Percentiles rank a stretch among this genome's conserved stretches.
These are phyloP conservation scores for Populus ilicifolia DNA, from an alignment of 345 rosid genomes.

Conservation along the genomic window DNA sequence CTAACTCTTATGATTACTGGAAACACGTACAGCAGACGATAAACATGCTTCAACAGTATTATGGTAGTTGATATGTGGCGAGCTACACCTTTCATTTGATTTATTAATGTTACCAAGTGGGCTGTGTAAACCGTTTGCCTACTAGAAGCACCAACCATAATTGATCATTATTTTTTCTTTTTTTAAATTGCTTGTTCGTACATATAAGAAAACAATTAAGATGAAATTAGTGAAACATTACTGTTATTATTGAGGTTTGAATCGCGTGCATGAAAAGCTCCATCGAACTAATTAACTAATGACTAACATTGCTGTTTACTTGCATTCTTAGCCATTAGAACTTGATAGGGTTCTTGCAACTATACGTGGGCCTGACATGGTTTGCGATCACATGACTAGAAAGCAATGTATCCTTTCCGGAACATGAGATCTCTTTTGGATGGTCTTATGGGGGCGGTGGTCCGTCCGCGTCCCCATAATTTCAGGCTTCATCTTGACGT, in stretches of 20 bases:
- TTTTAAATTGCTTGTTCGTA: too few relatives aligned
- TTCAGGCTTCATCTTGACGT: constrained; percentile 19
- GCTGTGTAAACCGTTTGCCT: too few relatives aligned
- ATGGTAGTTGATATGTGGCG: neutral
- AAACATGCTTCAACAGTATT: neutral
- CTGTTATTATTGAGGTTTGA: constrained; percentile 1
- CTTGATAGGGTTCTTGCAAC: constrained; percentile 20
- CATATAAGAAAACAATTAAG: too few relatives aligned
- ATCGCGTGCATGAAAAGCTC: constrained; percentile 15
- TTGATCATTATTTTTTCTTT: too few relatives aligned
- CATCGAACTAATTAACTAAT: neutral
- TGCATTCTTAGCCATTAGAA: constrained; percentile 31
- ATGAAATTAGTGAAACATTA: neutral
- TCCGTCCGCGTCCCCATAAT: constrained; percentile 29
- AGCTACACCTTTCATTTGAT: neutral
- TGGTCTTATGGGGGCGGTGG: constrained; percentile 31
- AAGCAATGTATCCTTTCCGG: constrained; percentile 37
- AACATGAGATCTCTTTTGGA: constrained; percentile 33
- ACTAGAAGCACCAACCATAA: too few relatives aligned
- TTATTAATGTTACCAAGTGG: neutral
- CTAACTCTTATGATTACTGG: neutral
- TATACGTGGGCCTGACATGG: constrained; percentile 41
- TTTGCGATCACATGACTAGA: constrained; percentile 37
- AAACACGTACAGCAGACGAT: neutral
- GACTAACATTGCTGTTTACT: constrained; percentile 19